Percentiles rank a stretch among this genome's conserved stretches.
Evolutionary conservation across 1,284 basidiomycete genomes (phyloP).

Genomic region (Puccinia triticina): DNA sequence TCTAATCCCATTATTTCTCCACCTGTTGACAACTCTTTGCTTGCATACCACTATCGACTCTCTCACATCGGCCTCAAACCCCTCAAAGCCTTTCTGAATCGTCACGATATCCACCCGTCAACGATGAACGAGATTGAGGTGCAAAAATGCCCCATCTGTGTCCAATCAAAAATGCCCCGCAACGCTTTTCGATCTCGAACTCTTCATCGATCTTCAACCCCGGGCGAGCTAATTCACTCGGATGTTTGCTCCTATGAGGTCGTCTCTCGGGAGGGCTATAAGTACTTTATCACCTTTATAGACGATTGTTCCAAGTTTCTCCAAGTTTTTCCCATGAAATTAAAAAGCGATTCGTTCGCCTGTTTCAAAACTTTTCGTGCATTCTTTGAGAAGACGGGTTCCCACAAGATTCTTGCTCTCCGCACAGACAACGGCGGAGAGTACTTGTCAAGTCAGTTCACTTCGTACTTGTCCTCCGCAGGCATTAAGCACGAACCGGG

Average conservation of each 20-base stretch:
- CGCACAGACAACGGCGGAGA: conserved; percentile 3
- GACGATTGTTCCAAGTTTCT: neutral
- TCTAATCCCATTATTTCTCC: no score
- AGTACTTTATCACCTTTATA: neutral
- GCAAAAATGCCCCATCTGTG: neutral
- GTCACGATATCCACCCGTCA: neutral
- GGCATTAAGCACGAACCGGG: conserved; percentile 1
- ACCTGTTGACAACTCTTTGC: no score
- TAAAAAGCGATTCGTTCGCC: neutral
- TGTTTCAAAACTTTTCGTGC: conserved; percentile 60
- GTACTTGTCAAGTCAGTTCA: neutral
- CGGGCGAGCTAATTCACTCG: neutral
- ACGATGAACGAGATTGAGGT: neutral
- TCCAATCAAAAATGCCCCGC: neutral
- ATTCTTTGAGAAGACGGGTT: conserved; percentile 55
- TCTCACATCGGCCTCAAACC: neutral
- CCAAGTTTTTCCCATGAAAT: neutral
- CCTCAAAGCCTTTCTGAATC: neutral
- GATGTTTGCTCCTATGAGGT: neutral
- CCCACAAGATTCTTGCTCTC: conserved; percentile 18
- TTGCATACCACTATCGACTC: neutral
- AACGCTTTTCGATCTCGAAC: neutral
- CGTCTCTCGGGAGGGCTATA: neutral
- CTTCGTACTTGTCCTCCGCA: neutral
- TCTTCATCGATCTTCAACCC: neutral